Base-by-base conservation (phyloP, 805 yeast species). In the Zygosaccharomyces bisporus region DNA sequence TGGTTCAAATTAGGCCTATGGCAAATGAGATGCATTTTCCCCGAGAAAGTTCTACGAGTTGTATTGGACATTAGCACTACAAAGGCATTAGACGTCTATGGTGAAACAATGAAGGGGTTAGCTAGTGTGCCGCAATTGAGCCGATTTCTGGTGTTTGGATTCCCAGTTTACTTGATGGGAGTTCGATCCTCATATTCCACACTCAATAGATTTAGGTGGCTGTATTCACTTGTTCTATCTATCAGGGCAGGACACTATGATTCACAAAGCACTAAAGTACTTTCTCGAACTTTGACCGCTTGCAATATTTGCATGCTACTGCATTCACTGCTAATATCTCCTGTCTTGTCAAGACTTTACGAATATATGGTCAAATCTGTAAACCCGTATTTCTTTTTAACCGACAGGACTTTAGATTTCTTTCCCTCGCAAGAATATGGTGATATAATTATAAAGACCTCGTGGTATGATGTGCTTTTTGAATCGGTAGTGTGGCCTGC, bases 11-110 rank as follows among this genome's bases (percentile, higher is more conserved):
- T 58, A 9, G 61, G 61, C 2, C 27, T 61, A 12, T 55, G 58
- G 57, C 64, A 58, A 45, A 39, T 61, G 24, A 43, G 64, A 21
- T 45, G 52, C 18, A 23, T 61, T 8, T 60, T 61, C 23, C 62
- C 64, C 4, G 66, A 61, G 39, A 47, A 39, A n/a, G 47, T 47
- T 13, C 36, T 61, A 20, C 43, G 58, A 34, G 30, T 45, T n/a
- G 8, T 60, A 17, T 37, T 60, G 20, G 51, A 56, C 32, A 54
- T 54, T 12, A 50, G 58, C 34, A 58, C 60, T 9, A 55, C 66
- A 12, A 57, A 50, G 33, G 60, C 62, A 1, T 39, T 61, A 17
- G 64, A 61, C 45, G 58, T 60, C 1, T 61, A 55, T 41, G 40
- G 47, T 14, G 53, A 55, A 17, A 50, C 61, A 4, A 36, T 44